Base-by-base conservation (phyloP, 805 yeast genomes). In the Spathaspora gorwiae region DNA sequence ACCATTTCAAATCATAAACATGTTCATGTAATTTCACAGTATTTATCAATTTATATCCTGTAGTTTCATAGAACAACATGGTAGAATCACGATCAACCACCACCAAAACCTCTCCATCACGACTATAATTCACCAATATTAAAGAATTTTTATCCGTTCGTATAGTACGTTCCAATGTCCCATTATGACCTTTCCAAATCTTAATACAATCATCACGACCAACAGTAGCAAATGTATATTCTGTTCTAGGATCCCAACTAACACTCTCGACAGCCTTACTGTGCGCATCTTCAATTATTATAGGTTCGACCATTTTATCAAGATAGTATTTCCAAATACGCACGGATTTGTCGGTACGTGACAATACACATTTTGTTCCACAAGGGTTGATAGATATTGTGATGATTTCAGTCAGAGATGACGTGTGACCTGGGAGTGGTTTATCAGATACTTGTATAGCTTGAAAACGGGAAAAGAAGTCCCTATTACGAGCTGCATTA, bases 161-260 rank as follows among this genome's bases (percentile, higher is more conserved):
- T n/a, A 73, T 51, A 41, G 61, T 61, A 42, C 55, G 55, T 27
- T 65, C 59, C 12, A 62, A 44, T 12, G 53, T 52, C 7, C 76
- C 78, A 31, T 55, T 57, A 24, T 57, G 53, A 35, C 73, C 75
- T 19, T 54, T 49, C 83, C 83, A 76, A 27, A 77, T 48, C 50
- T 74, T 73, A 33, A 80, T 61, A 37, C 48, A 53, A 10, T 66
- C 65, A 52, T 78, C 84, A 27, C 67, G 53, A 6, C 80, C 80
- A 32, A 75, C 80, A 6, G 77, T 65, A 3, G 76, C 81, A 43
- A 80, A 64, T 10, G 65, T 52, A 36, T 65, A 65, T 27, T 78
- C 77, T 27, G 66, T 56, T 14, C 55, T 55, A 0, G 84, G 83
- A 39, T 73, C 64, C 83, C 83, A 80, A 2, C 71, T 52, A 7